Evolutionary conservation across 257 asterid genomes (phyloP), one percentile per base, ranked within the genome.

Genomic region (Sherardia arvensis): DNA sequence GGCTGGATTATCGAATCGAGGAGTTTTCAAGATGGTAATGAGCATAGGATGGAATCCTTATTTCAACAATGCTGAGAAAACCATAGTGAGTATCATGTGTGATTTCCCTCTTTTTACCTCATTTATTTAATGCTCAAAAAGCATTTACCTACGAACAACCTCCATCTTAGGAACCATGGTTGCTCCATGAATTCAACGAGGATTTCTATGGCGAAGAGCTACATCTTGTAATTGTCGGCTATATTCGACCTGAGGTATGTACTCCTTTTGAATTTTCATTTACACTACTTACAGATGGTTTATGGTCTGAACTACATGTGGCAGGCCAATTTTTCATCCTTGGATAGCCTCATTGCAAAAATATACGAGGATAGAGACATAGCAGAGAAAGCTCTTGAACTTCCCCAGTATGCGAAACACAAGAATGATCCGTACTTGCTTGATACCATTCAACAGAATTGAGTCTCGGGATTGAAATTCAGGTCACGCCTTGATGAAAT

Each of bases 21-120:
- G 95, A 62, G 79, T 85, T 76, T 86, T 83, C 79, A 88, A 88
- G 81, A 88, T 88, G 98, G 98, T 88, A 40, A 88, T 83, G 98
- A 91, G 98, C 85, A 74, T 91, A 30, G 98, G 98, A 43, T 89
- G 97, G 96, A 89, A 92, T 65, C 99, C 96, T 51, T 92, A 84
- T 72, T 92, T 92, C 72, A 72, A 89, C 81, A 92, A 92, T 76
- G 29, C 96, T 0, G 99, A 89, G 77, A 92, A 92, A 78, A 87
- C 97, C 56, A 83, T 93, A 29, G 99, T 92, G 80, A 82, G 65
- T 86, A 17, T 8, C 33, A 5, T 18, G 15, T 4, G 0, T 20
- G 34, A 9, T 25, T 10, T 21, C 1, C 61, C 29, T 36, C 59
- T 17, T 10, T 33, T 15, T 17, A 49, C 49, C 27, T 61, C 20